Evolutionary conservation across 2,329 filamentous ascomycete species (phyloP).

Genomic region (Fusarium redolens): DNA sequence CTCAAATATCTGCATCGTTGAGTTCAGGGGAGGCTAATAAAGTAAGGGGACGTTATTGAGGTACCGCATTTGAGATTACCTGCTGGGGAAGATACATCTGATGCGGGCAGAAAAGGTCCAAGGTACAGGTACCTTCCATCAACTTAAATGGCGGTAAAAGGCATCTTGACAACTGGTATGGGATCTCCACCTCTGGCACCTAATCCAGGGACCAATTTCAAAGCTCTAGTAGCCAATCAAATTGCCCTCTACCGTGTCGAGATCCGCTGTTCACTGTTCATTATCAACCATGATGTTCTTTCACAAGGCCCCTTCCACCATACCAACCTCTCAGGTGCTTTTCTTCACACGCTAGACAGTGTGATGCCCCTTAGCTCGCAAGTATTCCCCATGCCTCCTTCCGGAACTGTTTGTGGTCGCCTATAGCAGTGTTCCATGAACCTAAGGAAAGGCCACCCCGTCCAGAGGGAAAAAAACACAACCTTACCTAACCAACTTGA

Average conservation of each 20-base stretch:
- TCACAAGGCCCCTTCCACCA: conserved; percentile 24
- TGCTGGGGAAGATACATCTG: conserved; percentile 24
- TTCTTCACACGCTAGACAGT: conserved; percentile 15
- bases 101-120: conserved; percentile 1
- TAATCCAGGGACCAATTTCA: conserved; percentile 36
- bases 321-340: conserved; percentile 32
- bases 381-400: conserved; percentile 29
- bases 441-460: conserved; percentile 25
- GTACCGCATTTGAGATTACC: conserved; percentile 26
- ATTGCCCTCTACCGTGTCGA: background rate
- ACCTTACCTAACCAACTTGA: conserved; percentile 36
- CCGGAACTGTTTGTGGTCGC: conserved; percentile 32
- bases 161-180: conserved; percentile 12
- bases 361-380: conserved; percentile 16
- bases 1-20: conserved; percentile 30
- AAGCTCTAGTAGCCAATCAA: conserved; percentile 23
- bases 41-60: conserved; percentile 29
- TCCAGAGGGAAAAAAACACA: conserved; percentile 32
- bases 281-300: conserved; percentile 15
- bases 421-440: conserved; percentile 23
- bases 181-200: conserved; percentile 24
- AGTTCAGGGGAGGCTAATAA: conserved; percentile 27
- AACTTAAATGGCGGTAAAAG: conserved; percentile 38
- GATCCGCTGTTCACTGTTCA: conserved; percentile 19
- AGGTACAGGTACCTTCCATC: conserved; percentile 17